Conservation (phyloP, 345 rosid genomes). For the Ceriops decandra region DNA sequence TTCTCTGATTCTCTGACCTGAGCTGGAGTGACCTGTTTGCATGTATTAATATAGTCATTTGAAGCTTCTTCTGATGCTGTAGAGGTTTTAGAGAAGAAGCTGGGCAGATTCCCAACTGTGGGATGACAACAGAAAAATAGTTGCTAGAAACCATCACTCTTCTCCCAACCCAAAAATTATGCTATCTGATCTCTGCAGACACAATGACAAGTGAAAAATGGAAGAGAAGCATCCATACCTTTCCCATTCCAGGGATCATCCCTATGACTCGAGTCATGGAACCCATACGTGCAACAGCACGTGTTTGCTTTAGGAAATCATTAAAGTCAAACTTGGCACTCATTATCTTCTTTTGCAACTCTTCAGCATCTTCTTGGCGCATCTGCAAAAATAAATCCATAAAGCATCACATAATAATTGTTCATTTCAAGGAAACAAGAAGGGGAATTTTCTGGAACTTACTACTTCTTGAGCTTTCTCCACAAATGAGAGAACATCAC, state of each 20-base stretch:
- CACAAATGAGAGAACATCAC: constrained; percentile 93
- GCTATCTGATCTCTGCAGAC: neutral
- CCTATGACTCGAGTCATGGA: constrained; percentile 89
- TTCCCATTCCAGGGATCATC: constrained; percentile 98
- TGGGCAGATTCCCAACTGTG: neutral
- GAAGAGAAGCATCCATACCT: constrained; percentile 42
- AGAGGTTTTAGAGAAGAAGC: neutral
- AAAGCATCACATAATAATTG: constrained; percentile 14
- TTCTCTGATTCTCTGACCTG: constrained; percentile 95
- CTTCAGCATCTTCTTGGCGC: constrained; percentile 97
- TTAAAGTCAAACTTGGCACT: constrained; percentile 95
- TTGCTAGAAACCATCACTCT: neutral
- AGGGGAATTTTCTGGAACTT: constrained; percentile 30
- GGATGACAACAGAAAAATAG: neutral
- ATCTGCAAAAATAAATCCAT: constrained; percentile 43
- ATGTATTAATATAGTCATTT: constrained; percentile 3
- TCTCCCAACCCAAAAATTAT: neutral
- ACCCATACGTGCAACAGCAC: constrained; percentile 97
- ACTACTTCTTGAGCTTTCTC: constrained; percentile 98
- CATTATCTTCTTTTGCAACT: constrained; percentile 95
- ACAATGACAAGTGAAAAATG: neutral
- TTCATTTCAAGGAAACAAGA: constrained; percentile 6
- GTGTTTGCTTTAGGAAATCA: constrained; percentile 93
- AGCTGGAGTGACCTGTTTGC: constrained; percentile 71
- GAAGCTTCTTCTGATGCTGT: neutral